Conservation (phyloP, 805 yeast species). For the Ogataea chonburiensis region DNA sequence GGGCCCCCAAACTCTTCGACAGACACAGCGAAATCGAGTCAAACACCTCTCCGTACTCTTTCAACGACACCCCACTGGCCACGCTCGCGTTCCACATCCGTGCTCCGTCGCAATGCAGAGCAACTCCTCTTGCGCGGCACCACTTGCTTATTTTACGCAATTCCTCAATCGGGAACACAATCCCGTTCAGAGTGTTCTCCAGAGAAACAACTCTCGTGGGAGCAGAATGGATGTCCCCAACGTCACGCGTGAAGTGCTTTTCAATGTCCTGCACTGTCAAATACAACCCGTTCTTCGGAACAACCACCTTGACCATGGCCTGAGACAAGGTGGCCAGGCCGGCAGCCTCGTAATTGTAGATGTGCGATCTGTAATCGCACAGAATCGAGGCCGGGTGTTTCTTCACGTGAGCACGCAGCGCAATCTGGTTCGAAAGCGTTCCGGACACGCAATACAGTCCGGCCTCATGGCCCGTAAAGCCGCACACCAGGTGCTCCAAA, state of each 20-base stretch:
- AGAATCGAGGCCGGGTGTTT: slow-evolving; percentile 86
- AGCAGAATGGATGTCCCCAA: slow-evolving; percentile 83
- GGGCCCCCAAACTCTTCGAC: slow-evolving; percentile 90
- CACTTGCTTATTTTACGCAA: slow-evolving; percentile 66
- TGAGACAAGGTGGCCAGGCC: slow-evolving; percentile 87
- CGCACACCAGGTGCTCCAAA: slow-evolving; percentile 63
- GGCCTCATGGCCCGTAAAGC: slow-evolving; percentile 73
- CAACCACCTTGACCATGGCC: slow-evolving; percentile 86
- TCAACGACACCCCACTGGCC: slow-evolving; percentile 65
- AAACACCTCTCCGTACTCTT: slow-evolving; percentile 70
- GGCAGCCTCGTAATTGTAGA: slow-evolving; percentile 83
- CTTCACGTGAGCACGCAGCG: slow-evolving; percentile 65
- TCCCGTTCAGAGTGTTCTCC: slow-evolving; percentile 88
- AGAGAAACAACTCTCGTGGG: slow-evolving; percentile 83
- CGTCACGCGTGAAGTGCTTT: slow-evolving; percentile 60
- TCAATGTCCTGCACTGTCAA: slow-evolving; percentile 78
- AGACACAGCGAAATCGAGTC: slow-evolving; percentile 90
- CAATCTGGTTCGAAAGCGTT: slow-evolving; percentile 87
- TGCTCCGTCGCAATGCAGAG: slow-evolving; percentile 92
- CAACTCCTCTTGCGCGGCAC: slow-evolving; percentile 57
- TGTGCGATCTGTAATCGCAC: slow-evolving; percentile 85
- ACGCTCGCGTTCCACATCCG: slow-evolving; percentile 88
- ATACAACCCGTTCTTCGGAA: slow-evolving; percentile 72
- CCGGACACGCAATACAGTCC: slow-evolving; percentile 87
- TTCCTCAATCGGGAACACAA: slow-evolving; percentile 77